Conservation (phyloP, 2,329 filamentous ascomycete species). For the Nigrospora osmanthi region DNA sequence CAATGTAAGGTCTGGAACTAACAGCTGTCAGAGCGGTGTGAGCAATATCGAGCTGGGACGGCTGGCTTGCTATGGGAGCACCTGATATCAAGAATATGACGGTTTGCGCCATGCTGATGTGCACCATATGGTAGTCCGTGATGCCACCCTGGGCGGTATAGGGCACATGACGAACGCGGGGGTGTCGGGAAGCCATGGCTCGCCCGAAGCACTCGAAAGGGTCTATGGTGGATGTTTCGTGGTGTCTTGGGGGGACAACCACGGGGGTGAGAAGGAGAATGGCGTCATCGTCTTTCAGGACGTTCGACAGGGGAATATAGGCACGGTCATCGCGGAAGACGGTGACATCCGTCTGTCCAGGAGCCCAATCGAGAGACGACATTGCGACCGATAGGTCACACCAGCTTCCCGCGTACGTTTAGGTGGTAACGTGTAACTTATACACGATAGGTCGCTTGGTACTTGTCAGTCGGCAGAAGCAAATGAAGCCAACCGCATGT, state of each 20-base stretch:
- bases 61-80: constrained; percentile 34
- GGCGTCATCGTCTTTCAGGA: constrained; percentile 40
- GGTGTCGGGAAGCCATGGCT: constrained; percentile 51
- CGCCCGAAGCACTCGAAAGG: constrained; percentile 67
- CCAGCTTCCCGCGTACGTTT: too few relatives aligned
- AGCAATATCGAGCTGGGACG: constrained; percentile 43
- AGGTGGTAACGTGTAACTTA: too few relatives aligned
- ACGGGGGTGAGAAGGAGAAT: constrained; percentile 56
- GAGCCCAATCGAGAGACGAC: not conserved
- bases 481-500: too few relatives aligned
- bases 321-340: constrained; percentile 34
- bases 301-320: constrained; percentile 38
- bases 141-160: constrained; percentile 59
- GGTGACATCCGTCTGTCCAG: not conserved
- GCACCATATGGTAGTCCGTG: constrained; percentile 53
- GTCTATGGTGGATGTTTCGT: constrained; percentile 41
- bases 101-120: constrained; percentile 51
- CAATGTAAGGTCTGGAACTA: constrained; percentile 40
- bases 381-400: not conserved
- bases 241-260: constrained; percentile 35
- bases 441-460: too few relatives aligned
- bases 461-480: too few relatives aligned
- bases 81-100: constrained; percentile 55
- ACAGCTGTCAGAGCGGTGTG: constrained; percentile 33
- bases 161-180: constrained; percentile 61